Conservation (phyloP, 148 eudicot genomes). For the Limonium bicolor region DNA sequence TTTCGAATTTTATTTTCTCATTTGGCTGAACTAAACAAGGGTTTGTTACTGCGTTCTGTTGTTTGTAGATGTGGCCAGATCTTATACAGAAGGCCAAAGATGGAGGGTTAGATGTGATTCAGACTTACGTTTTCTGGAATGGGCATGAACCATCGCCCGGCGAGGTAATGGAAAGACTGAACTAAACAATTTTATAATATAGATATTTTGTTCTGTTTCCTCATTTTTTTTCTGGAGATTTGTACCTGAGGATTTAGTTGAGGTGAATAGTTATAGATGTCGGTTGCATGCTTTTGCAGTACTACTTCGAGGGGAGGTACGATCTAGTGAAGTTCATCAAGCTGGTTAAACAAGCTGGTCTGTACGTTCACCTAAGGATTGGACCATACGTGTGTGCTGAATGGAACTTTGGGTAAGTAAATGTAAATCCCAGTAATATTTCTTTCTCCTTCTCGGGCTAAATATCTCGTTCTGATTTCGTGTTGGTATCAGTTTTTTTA, state of each 20-base stretch:
- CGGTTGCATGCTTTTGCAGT: slow-evolving; percentile 24
- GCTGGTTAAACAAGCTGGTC: slow-evolving; percentile 65
- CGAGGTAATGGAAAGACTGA: slow-evolving; percentile 23
- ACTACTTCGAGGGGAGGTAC: slow-evolving; percentile 79
- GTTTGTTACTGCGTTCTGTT: slow-evolving; percentile 1
- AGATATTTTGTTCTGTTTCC: neutral
- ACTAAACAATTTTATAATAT: neutral
- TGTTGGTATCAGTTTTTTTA: neutral
- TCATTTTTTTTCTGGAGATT: no score
- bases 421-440: no score
- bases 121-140: slow-evolving; percentile 95
- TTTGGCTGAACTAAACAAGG: slow-evolving; percentile 2
- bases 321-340: slow-evolving; percentile 78
- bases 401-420: slow-evolving; percentile 99
- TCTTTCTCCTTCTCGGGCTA: neutral
- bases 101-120: slow-evolving; percentile 85
- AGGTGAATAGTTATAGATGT: neutral
- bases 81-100: slow-evolving; percentile 85
- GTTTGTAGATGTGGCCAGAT: slow-evolving; percentile 86
- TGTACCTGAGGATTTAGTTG: no score
- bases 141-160: slow-evolving; percentile 92
- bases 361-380: slow-evolving; percentile 76
- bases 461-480: neutral
- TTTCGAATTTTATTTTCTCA: neutral
- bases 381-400: slow-evolving; percentile 97